phyloP scores from a whole-genome alignment of 768 basidiomycete species.

The Boletus bicolor region DNA sequence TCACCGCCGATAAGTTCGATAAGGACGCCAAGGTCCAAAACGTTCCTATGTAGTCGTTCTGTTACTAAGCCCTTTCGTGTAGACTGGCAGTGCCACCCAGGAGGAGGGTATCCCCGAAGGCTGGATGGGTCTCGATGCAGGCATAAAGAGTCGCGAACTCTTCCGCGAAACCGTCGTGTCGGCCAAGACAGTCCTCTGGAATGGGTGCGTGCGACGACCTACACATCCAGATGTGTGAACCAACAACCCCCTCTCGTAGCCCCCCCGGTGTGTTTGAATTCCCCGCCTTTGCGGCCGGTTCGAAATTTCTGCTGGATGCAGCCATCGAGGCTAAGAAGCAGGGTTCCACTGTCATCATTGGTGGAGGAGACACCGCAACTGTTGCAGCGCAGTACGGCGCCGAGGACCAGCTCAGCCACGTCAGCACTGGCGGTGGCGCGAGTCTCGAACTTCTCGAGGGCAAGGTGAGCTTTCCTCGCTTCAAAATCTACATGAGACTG shows the following conservation, averaged over 20 bases:
- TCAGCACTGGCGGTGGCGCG: slow-evolving; percentile 93
- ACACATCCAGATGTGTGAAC: neutral
- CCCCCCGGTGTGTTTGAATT: slow-evolving; percentile 99
- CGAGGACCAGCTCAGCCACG: slow-evolving; percentile 91
- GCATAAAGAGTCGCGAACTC: slow-evolving; percentile 76
- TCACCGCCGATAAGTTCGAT: slow-evolving; percentile 93
- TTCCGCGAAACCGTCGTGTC: slow-evolving; percentile 79
- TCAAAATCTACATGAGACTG: slow-evolving; percentile 11
- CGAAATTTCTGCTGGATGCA: slow-evolving; percentile 78
- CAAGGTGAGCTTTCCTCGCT: slow-evolving; percentile 58
- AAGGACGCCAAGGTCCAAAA: slow-evolving; percentile 76
- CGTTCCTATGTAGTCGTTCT: neutral
- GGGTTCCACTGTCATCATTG: slow-evolving; percentile 91
- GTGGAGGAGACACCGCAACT: slow-evolving; percentile 96
- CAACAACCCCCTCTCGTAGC: slow-evolving; percentile 39
- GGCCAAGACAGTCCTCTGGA: slow-evolving; percentile 97
- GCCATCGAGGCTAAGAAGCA: slow-evolving; percentile 81
- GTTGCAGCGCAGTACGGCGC: slow-evolving; percentile 81
- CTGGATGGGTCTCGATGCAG: slow-evolving; percentile 95
- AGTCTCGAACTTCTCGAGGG: slow-evolving; percentile 96
- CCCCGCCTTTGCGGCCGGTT: slow-evolving; percentile 84
- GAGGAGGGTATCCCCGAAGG: slow-evolving; percentile 84
- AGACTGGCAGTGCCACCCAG: slow-evolving; percentile 79
- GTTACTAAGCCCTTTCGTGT: slow-evolving; percentile 7
- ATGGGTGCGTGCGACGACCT: slow-evolving; percentile 55